Conservation (phyloP, 2,329 filamentous ascomycete species). For the Stagonosporopsis chrysanthemi region DNA sequence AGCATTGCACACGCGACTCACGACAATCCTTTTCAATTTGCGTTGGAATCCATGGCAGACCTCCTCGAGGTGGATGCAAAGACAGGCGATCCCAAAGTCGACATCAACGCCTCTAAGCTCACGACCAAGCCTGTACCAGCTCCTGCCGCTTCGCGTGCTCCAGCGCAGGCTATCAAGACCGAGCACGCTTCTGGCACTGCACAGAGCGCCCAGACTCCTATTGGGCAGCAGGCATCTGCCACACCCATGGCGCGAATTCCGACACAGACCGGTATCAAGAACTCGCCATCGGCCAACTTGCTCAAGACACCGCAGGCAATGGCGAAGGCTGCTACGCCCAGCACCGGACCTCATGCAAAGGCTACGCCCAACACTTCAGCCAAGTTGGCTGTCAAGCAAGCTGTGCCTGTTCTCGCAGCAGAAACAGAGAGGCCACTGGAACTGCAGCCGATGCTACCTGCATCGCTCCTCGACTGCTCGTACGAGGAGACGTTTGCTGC, state of each 20-base stretch:
- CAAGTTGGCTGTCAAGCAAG: slow-evolving; percentile 38
- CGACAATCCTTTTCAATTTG: slow-evolving; percentile 64
- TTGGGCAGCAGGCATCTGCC: slow-evolving; percentile 36
- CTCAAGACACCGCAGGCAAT: slow-evolving; percentile 49
- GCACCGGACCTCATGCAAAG: slow-evolving; percentile 41
- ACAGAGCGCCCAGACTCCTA: slow-evolving; percentile 48
- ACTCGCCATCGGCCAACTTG: slow-evolving; percentile 47
- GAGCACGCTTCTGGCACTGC: slow-evolving; percentile 44
- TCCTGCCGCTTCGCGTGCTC: slow-evolving; percentile 28
- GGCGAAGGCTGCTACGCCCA: slow-evolving; percentile 45
- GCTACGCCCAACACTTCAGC: slow-evolving; percentile 42
- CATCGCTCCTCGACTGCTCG: slow-evolving; percentile 42
- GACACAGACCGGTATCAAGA: slow-evolving; percentile 49
- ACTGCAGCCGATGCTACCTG: slow-evolving; percentile 36
- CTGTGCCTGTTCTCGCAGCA: slow-evolving; percentile 22
- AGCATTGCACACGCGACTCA: slow-evolving; percentile 62
- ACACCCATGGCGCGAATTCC: slow-evolving; percentile 50
- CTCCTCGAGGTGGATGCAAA: slow-evolving; percentile 60
- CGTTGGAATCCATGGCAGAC: slow-evolving; percentile 60
- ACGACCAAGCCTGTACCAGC: slow-evolving; percentile 31
- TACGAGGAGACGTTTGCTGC: slow-evolving; percentile 45
- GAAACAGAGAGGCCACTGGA: slow-evolving; percentile 35
- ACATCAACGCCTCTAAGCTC: slow-evolving; percentile 33
- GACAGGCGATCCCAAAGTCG: slow-evolving; percentile 47
- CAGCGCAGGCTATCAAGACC: slow-evolving; percentile 40